A percentile compares a stretch with the other conserved stretches of the same genome.
These are phyloP conservation scores for Obelidium mucronatum DNA, from an alignment of 192 early-diverging fungal genomes.

Conservation along the genomic window DNA sequence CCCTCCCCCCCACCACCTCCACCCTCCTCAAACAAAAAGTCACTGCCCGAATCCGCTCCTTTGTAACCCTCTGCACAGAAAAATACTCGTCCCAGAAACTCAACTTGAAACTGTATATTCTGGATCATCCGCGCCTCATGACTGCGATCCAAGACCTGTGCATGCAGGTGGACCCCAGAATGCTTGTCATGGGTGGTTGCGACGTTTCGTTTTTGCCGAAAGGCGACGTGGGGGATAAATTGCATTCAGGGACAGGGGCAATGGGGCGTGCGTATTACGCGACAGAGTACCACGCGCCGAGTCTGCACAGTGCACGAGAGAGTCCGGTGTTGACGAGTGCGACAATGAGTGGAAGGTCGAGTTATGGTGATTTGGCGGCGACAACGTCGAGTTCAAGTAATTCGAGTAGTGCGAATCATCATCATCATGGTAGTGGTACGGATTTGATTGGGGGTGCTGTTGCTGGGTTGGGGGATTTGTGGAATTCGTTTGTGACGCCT, in stretches of 20 bases:
- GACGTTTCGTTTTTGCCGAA: not conserved
- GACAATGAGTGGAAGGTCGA: not conserved
- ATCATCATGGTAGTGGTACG: not conserved
- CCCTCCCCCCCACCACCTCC: slow-evolving; percentile 11
- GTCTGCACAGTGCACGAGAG: no score
- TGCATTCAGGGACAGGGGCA: slow-evolving; percentile 4
- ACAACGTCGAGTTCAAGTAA: no score
- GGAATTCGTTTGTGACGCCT: no score
- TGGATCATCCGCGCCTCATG: not conserved
- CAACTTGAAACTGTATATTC: not conserved
- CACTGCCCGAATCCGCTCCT: slow-evolving; percentile 27
- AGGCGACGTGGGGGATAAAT: not conserved
- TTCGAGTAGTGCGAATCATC: not conserved
- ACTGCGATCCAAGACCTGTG: slow-evolving; percentile 24
- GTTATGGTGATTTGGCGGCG: not conserved
- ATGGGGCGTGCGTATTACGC: not conserved
- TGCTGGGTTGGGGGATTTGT: not conserved
- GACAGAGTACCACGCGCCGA: not conserved
- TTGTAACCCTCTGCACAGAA: slow-evolving; percentile 24
- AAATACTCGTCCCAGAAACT: not conserved
- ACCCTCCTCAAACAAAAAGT: slow-evolving; percentile 28
- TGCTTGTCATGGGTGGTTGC: slow-evolving; percentile 17
- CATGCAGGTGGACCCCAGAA: slow-evolving; percentile 6
- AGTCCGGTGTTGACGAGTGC: not conserved
- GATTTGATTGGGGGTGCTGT: not conserved